Base-by-base conservation (phyloP, 2,329 filamentous ascomycete species). In the Neofusicoccum ribis region DNA sequence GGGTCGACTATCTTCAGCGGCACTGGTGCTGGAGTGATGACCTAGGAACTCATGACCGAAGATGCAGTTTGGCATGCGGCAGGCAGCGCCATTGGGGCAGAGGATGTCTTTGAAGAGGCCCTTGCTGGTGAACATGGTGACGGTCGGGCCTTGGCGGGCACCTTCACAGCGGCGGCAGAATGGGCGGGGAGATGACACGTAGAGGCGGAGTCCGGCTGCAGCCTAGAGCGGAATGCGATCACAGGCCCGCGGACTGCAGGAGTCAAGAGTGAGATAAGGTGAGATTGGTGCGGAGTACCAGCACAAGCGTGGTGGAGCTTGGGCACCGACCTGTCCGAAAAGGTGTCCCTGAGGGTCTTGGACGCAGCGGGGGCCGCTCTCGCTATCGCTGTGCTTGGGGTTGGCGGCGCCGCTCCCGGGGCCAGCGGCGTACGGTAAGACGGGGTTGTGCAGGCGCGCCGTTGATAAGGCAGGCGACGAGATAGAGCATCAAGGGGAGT, bases 1-100 rank as follows among this genome's bases (percentile, higher is more conserved):
- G 6, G 36, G 14, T 4, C 52, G 23, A n/a, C 11, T n/a, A 8
- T 58, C 52, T 9, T 20, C 3, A 12, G 52, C 41, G 3, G 51
- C 5, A 17, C 17, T 31, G 12, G 51, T 50, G 15, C 27, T 31
- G 6, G 27, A 31, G 27, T 31, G 27, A 31, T 31, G 27, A 31
- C 65, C 69, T 41, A 63, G n/a, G 14, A 70, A 63, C 63, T 81
- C 73, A 74, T 89, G 87, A 12, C 77, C 79, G 74, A 88, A 89
- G 20, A 88, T 82, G 76, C 87, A 89, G 67, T 82, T 81, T 14
- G 83, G 77, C 12, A 88, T 76, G 36, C 74, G 70, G 74, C 87
- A 89, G 17, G 75, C 68, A 34, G 75, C 70, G 15, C 80, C 80
- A 67, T 81, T 78, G 8, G 86, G 86, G 72, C 86, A 89, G 34